A percentile compares a stretch with the other conserved stretches of the same genome.
Evolutionary conservation across 2,329 filamentous ascomycete genomes (phyloP).

Genomic region (Pestalotiopsis sp.): DNA sequence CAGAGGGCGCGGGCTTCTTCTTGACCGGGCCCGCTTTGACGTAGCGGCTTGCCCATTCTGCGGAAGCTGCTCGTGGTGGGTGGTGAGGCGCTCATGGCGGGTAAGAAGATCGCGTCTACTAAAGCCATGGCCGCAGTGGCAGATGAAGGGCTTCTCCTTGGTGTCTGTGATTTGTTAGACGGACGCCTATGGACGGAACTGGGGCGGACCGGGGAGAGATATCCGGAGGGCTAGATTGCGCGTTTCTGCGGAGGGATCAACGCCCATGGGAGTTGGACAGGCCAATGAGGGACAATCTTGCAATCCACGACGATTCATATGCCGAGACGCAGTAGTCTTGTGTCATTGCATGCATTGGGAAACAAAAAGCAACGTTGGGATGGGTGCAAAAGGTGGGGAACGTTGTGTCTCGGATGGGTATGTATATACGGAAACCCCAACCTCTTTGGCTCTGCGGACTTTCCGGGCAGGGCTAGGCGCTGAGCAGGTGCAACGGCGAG

Average conservation of each 20-base stretch:
- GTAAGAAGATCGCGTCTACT: constrained; percentile 47
- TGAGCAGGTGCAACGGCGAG: neutral
- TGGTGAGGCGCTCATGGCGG: constrained; percentile 43
- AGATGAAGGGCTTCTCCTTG: constrained; percentile 50
- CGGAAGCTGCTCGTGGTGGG: constrained; percentile 27
- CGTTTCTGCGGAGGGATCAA: neutral
- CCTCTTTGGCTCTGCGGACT: neutral
- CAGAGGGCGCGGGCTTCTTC: constrained; percentile 1
- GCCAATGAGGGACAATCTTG: neutral
- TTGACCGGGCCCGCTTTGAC: constrained; percentile 29
- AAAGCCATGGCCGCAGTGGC: constrained; percentile 46
- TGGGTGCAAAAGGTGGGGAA: neutral
- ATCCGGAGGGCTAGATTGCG: neutral
- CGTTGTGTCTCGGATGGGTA: neutral
- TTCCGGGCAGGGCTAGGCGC: neutral
- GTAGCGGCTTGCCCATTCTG: constrained; percentile 20
- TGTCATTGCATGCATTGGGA: neutral
- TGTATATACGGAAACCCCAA: neutral
- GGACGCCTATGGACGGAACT: neutral
- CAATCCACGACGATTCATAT: neutral
- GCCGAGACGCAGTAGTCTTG: neutral
- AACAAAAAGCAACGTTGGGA: neutral
- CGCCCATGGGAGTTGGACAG: neutral
- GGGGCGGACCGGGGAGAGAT: neutral
- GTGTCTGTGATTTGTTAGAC: constrained; percentile 36